Base-by-base conservation (phyloP, 192 early-diverging fungal species). In the Gaertneriomyces semiglobifer region DNA sequence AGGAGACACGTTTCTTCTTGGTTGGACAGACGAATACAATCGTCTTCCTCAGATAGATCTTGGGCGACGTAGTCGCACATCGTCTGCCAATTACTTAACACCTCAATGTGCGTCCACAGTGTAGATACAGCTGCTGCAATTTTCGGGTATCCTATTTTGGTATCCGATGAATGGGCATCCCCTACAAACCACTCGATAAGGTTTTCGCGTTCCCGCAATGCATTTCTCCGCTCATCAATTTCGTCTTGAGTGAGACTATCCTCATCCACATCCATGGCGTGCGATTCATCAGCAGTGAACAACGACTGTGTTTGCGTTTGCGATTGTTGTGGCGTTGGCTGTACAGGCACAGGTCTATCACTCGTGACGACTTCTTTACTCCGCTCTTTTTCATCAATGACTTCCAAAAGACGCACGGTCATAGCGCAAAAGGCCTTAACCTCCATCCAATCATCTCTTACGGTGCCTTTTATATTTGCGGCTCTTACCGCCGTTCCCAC, bases 1-100 rank as follows among this genome's bases (percentile, higher is more conserved):
- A 73, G 11, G 12, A 80, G 59, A 38, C 63, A 72, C 6, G 61
- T 63, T 63, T 80, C 79, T 51, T 80, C 66, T 11, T 77, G 69
- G 10, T 62, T 51, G 7, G 69, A 53, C 4, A 77, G 68, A 43
- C 54, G 68, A 1, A 68, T 40, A n/a, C 50, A n/a, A 0, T 57
- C 55, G 33, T 57, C 38, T 38, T 57, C 55, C 2, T 14, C 48
- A 11, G 70, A 33, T 39, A 73, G 46, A 59, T 76, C 74, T 8
- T 61, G 11, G 0, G 69, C 48, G 19, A 79, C 68, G 59, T 74
- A 76, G 45, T 79, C 69, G 57, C 68, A 60, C 53, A 71, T 68
- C 25, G n/a, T n/a, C 40, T 79, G 63, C 77, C 77, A 78, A 44
- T 78, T 64, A 61, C 70, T 20, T 14, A 60, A 18, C 25, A 54